phyloP scores from a whole-genome alignment of 2,329 filamentous ascomycete species.

The Lachnellula arida region DNA sequence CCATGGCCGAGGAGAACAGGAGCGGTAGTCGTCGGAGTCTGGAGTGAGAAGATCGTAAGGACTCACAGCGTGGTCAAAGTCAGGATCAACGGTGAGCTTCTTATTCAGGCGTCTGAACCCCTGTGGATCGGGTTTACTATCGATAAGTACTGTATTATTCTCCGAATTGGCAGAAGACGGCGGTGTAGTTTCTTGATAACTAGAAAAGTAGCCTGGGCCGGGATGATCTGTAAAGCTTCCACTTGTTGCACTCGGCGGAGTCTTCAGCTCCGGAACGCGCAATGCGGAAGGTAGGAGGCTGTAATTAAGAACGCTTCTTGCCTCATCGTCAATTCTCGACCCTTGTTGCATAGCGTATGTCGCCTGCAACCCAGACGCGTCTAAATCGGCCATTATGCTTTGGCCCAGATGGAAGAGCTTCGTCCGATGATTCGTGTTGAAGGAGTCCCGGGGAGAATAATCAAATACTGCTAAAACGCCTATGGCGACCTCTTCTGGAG shows the following conservation, averaged over 20 bases:
- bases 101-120: background rate
- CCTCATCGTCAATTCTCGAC: background rate
- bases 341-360: background rate
- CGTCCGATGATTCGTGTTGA: slow-evolving; percentile 23
- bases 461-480: slow-evolving; percentile 32
- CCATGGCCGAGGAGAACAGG: slow-evolving; percentile 10
- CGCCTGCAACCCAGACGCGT: background rate
- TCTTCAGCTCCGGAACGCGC: background rate
- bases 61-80: background rate
- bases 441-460: slow-evolving; percentile 23
- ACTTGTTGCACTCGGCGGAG: background rate
- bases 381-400: slow-evolving; percentile 14
- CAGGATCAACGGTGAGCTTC: background rate
- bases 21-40: background rate
- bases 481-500: slow-evolving; percentile 26
- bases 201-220: background rate
- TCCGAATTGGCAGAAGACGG: background rate
- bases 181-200: background rate
- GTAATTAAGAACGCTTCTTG: background rate
- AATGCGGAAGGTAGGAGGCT: background rate
- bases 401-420: slow-evolving; percentile 29
- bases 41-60: background rate
- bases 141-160: background rate
- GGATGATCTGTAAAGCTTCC: background rate
- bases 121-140: background rate